A percentile compares a stretch with the other conserved stretches of the same genome.
Evolutionary conservation across 75 land plant genomes (phyloP).

Genomic region (Pinus tabuliformis): DNA sequence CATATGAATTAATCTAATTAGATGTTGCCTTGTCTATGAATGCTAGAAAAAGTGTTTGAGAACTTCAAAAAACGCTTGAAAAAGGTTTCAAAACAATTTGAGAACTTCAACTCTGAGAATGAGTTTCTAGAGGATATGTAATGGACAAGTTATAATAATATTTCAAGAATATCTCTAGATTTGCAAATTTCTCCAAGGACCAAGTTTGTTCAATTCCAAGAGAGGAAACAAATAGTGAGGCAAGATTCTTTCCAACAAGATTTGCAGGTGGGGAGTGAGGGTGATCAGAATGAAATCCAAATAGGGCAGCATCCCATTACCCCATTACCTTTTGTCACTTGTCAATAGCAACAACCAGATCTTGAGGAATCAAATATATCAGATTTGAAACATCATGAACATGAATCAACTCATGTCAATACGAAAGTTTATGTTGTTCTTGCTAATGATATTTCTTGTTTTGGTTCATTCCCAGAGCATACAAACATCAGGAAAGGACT

Average conservation of each 20-base stretch:
- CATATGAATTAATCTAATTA: too few relatives aligned
- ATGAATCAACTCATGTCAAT: background rate
- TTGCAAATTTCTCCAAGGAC: background rate
- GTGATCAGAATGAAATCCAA: background rate
- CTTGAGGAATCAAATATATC: background rate
- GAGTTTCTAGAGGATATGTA: background rate
- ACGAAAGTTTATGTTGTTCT: background rate
- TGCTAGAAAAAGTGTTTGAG: too few relatives aligned
- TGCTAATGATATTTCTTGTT: background rate
- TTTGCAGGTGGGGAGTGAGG: background rate
- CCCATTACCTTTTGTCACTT: background rate
- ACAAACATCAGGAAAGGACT: constrained; percentile 21
- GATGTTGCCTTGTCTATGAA: too few relatives aligned
- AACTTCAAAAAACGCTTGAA: too few relatives aligned
- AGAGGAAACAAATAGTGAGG: background rate
- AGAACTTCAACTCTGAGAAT: background rate
- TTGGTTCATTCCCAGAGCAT: constrained; percentile 5
- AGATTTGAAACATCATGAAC: background rate
- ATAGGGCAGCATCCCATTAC: background rate
- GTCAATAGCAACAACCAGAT: background rate
- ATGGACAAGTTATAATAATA: background rate
- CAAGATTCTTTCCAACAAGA: background rate
- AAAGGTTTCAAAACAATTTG: constrained; percentile 27
- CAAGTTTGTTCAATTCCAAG: background rate
- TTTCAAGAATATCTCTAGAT: background rate